Evolutionary conservation across 192 early-diverging fungal genomes (phyloP), one percentile per base, ranked within the genome.

Genomic region (Spizellomyces sp.): DNA sequence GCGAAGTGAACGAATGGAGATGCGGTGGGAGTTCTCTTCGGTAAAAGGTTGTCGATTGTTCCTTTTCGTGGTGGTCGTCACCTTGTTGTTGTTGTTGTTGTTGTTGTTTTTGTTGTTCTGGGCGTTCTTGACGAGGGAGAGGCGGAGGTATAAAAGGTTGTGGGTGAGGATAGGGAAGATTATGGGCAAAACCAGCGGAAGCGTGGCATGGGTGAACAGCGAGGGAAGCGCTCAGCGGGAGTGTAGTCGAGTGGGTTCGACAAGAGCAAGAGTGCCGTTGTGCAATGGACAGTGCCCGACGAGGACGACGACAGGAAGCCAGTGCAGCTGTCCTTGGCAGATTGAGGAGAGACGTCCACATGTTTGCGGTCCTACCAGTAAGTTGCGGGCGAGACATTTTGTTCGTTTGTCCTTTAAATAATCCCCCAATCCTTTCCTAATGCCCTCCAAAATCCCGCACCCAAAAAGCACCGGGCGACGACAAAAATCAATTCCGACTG

Each of bases 1-100:
- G 73, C 19, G 93, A 93, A 12, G 93, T 91, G 78, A 97, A 92
- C 27, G 90, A 88, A n/a, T 87, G 79, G 14, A 95, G 79, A 50
- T 81, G 70, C 43, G 80, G 27, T 15, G 80, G 80, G 12, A 81
- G 70, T 12, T 70, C 69, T 14, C 80, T 57, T n/a, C 80, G 69
- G 67, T 78, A 81, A 55, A 78, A 81, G 8, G 80, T 81, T 58
- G 66, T 47, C 62, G 73, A 63, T 21, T 60, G 55, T 12, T 61
- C 55, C n/a, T 41, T 56, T 10, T 74, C 73, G 12, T 63, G 52
- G 8, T 17, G 27, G 5, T 50, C 21, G 5, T 73, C 17, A 19
- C 19, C 10, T 71, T 71, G n/a, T 21, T 22, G 17, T 41, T 17
- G 19, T 14, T 54, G 65, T 42, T 12, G 64, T n/a, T 12, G 19